Evolutionary conservation across 306 rosid species (phyloP).

Genomic region (Lathyrus tuberosus): DNA sequence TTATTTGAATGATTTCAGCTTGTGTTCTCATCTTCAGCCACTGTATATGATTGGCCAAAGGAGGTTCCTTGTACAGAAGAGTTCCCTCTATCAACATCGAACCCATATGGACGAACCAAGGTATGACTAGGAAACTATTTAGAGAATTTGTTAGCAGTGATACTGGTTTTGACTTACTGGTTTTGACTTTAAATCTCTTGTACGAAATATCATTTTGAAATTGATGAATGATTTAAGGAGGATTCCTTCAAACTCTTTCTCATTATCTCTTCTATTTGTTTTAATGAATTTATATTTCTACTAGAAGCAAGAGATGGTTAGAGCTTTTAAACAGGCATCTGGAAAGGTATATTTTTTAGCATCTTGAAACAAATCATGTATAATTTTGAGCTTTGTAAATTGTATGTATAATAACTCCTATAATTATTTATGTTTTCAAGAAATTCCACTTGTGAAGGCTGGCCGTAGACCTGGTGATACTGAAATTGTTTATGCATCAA

Average conservation of each 20-base stretch:
- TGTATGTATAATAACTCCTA: background rate
- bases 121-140: too few species aligned
- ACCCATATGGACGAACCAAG: constrained; percentile 98
- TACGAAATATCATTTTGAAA: too few species aligned
- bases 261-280: too few species aligned
- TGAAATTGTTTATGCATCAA: too few species aligned
- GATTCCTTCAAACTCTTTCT: too few species aligned
- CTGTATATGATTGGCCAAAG: constrained; percentile 99
- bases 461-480: constrained; percentile 93
- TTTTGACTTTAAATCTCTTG: constrained; percentile 15
- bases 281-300: too few species aligned
- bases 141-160: constrained; percentile 9
- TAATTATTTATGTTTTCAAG: constrained; percentile 47
- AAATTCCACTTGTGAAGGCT: constrained; percentile 79
- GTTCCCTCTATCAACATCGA: constrained; percentile 73
- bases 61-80: constrained; percentile 99
- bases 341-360: constrained; percentile 88
- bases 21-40: constrained; percentile 98
- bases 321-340: constrained; percentile 89
- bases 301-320: constrained; percentile 64
- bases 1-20: constrained; percentile 66
- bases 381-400: background rate
- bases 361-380: too few species aligned
- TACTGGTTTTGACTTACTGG: too few species aligned
- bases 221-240: too few species aligned